phyloP scores from a whole-genome alignment of 1,284 basidiomycete species.

The Cryptococcus sp. region DNA sequence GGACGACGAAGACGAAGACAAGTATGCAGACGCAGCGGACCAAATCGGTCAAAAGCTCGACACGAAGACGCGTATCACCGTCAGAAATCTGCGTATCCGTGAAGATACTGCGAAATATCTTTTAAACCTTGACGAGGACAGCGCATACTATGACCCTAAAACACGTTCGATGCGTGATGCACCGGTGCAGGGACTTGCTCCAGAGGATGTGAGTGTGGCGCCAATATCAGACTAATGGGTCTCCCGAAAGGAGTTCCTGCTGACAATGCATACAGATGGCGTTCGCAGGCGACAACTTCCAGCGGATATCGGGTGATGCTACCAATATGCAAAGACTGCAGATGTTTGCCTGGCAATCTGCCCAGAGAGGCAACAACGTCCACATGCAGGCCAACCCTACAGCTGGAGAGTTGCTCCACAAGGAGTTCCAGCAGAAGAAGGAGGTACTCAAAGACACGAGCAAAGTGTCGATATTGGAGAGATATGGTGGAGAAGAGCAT shows the following conservation, averaged over 20 bases:
- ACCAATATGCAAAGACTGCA: slow-evolving; percentile 87
- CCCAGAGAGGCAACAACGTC: slow-evolving; percentile 87
- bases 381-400: slow-evolving; percentile 97
- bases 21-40: slow-evolving; percentile 96
- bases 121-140: slow-evolving; percentile 91
- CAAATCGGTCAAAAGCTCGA: slow-evolving; percentile 97
- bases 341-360: slow-evolving; percentile 96
- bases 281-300: slow-evolving; percentile 97
- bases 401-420: slow-evolving; percentile 86
- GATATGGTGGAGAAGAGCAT: slow-evolving; percentile 94
- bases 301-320: slow-evolving; percentile 86
- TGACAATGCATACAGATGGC: slow-evolving; percentile 61
- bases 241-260: not conserved
- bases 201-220: slow-evolving; percentile 72
- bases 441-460: slow-evolving; percentile 84
- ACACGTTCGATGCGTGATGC: slow-evolving; percentile 99
- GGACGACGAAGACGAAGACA: slow-evolving; percentile 90
- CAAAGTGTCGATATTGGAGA: slow-evolving; percentile 81
- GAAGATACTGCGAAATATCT: slow-evolving; percentile 99
- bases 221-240: slow-evolving; percentile 1
- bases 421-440: slow-evolving; percentile 89
- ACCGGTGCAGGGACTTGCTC: slow-evolving; percentile 70
- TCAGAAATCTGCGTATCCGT: slow-evolving; percentile 95
- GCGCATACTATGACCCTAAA: slow-evolving; percentile 99
- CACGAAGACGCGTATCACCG: slow-evolving; percentile 95